Percentiles rank a stretch among this genome's conserved stretches.
phyloP scores from a whole-genome alignment of 2,329 filamentous ascomycete genomes.

The Fusarium oligoseptatum region DNA sequence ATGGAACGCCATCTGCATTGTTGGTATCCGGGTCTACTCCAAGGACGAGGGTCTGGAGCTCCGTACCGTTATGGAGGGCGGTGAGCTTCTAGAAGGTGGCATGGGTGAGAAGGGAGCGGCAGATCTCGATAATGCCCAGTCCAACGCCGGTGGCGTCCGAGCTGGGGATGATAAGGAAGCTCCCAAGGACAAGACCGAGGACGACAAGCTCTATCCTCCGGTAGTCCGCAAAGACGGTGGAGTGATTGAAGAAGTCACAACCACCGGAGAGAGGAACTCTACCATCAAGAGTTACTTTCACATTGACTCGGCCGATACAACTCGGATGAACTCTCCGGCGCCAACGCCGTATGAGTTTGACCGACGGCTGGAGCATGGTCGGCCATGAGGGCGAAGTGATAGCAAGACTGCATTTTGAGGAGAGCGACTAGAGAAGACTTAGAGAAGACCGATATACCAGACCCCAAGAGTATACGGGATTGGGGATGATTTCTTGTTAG shows the following conservation, averaged over 20 bases:
- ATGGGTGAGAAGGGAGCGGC: slow-evolving; percentile 69
- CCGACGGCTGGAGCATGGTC: slow-evolving; percentile 42
- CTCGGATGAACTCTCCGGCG: slow-evolving; percentile 48
- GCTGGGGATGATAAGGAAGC: slow-evolving; percentile 35
- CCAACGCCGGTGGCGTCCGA: slow-evolving; percentile 65
- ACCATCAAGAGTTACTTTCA: slow-evolving; percentile 46
- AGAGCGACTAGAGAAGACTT: slow-evolving; percentile 27
- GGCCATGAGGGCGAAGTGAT: slow-evolving; percentile 14
- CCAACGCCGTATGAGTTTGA: slow-evolving; percentile 49
- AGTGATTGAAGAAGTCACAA: slow-evolving; percentile 37
- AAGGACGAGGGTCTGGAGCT: slow-evolving; percentile 68
- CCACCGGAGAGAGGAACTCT: slow-evolving; percentile 37
- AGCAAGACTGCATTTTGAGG: slow-evolving; percentile 13
- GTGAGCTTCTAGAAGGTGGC: slow-evolving; percentile 65
- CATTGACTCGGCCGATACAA: slow-evolving; percentile 48
- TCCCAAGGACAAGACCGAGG: slow-evolving; percentile 16
- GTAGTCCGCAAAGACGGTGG: slow-evolving; percentile 45
- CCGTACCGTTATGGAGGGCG: slow-evolving; percentile 69
- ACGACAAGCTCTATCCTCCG: slow-evolving; percentile 37
- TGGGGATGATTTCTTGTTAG: slow-evolving; percentile 14
- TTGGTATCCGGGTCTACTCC: slow-evolving; percentile 72
- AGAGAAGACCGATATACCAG: slow-evolving; percentile 18
- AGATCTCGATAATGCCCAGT: slow-evolving; percentile 69
- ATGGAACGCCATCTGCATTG: slow-evolving; percentile 74
- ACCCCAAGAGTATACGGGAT: slow-evolving; percentile 33